Evolutionary conservation across 805 yeast genomes (phyloP).

Genomic region (Ogataea parapolymorpha): DNA sequence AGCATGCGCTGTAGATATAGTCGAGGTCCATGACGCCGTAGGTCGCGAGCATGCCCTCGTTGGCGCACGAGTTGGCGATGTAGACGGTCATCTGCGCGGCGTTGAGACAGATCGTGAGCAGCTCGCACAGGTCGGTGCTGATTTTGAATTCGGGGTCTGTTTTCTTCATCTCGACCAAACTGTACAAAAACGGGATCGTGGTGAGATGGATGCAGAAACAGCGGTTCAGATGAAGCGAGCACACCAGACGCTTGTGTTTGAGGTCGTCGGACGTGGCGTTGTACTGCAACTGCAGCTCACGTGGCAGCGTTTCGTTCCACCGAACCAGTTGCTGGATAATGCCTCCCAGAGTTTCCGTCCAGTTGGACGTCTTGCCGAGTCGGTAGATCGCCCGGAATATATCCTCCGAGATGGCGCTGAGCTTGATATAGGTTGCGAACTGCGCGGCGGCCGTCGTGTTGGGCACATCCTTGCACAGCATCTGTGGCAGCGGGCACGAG

Average conservation of each 20-base stretch:
- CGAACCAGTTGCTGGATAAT: constrained; percentile 23
- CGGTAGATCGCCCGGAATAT: constrained; percentile 24
- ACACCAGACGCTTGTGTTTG: constrained; percentile 21
- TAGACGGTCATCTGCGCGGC: constrained; percentile 26
- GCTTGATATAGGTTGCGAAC: constrained; percentile 20
- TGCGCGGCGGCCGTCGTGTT: constrained; percentile 10
- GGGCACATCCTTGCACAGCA: constrained; percentile 9
- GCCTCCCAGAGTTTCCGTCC: constrained; percentile 17
- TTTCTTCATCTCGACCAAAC: constrained; percentile 20
- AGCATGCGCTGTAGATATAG: constrained; percentile 26
- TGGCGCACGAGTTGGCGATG: constrained; percentile 17
- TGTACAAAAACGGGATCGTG: constrained; percentile 27
- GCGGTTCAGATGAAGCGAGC: constrained; percentile 26
- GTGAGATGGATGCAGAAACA: constrained; percentile 30
- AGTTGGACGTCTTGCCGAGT: constrained; percentile 9
- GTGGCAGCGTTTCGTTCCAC: constrained; percentile 26
- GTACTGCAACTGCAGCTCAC: constrained; percentile 13
- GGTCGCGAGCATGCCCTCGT: constrained; percentile 22
- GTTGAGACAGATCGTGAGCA: constrained; percentile 25
- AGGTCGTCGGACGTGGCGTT: constrained; percentile 6
- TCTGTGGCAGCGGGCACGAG: constrained; percentile 18
- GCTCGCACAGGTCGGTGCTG: constrained; percentile 17
- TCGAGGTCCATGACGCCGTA: constrained; percentile 32
- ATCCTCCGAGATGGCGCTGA: constrained; percentile 24
- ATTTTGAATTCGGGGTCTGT: constrained; percentile 10